These are phyloP conservation scores for Carex parvula DNA, from an alignment of 176 grass and related monocot genomes.

Conservation along the genomic window DNA sequence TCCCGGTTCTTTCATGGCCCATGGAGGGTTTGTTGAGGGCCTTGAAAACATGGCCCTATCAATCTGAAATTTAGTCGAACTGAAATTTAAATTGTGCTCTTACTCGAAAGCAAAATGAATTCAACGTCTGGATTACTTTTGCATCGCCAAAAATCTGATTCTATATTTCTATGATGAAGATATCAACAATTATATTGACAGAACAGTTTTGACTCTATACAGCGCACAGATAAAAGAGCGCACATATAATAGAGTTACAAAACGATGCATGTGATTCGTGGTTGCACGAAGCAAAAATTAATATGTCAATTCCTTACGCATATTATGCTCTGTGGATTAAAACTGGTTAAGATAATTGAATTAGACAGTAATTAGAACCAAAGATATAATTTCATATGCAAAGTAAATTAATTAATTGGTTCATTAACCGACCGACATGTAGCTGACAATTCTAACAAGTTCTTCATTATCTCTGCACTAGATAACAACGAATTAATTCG, in stretches of 20 bases:
- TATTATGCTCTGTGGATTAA: background rate
- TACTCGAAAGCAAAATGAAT: background rate
- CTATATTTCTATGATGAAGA: background rate
- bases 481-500: background rate
- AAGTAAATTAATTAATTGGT: background rate
- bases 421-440: background rate
- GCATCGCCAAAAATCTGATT: background rate
- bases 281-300: too few relatives aligned
- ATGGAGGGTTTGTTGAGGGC: too few relatives aligned
- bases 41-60: too few relatives aligned
- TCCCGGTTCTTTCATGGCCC: too few relatives aligned
- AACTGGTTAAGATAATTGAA: background rate
- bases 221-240: too few relatives aligned
- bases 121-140: background rate
- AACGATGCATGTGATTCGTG: too few relatives aligned
- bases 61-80: background rate
- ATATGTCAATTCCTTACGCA: background rate
- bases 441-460: background rate
- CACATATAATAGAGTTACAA: too few relatives aligned
- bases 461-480: background rate
- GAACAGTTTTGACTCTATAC: too few relatives aligned
- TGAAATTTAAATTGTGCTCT: background rate
- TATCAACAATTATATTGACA: background rate
- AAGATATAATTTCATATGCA: background rate
- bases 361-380: background rate